Percentiles rank a stretch among this genome's conserved stretches.
Evolutionary conservation across 1,139 yeast genomes (phyloP).

Genomic region (Scheffersomyces segobiensis): DNA sequence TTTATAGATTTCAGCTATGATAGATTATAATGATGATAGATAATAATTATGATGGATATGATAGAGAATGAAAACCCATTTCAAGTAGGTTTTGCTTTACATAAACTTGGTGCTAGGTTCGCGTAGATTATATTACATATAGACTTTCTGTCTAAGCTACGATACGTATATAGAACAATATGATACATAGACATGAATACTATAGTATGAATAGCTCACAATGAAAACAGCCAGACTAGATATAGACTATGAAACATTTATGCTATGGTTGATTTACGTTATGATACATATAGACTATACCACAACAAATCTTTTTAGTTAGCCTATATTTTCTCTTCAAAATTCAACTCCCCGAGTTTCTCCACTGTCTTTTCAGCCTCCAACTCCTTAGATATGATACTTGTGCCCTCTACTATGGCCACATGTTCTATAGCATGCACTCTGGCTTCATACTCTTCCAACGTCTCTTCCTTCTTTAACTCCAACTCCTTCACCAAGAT

Average conservation of each 20-base stretch:
- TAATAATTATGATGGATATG: too few species aligned
- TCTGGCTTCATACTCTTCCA: constrained; percentile 77
- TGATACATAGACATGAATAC: too few species aligned
- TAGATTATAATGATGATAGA: too few species aligned
- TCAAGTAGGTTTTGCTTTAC: too few species aligned
- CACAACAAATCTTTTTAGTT: background rate
- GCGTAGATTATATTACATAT: too few species aligned
- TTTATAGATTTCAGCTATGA: too few species aligned
- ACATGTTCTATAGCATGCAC: constrained; percentile 85
- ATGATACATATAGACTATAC: background rate
- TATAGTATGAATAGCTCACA: too few species aligned
- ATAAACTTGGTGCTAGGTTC: too few species aligned
- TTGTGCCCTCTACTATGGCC: constrained; percentile 92
- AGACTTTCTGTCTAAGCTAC: too few species aligned
- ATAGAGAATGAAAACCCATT: too few species aligned
- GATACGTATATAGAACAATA: too few species aligned
- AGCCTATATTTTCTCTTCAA: background rate
- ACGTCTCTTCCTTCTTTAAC: constrained; percentile 66
- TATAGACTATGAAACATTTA: background rate
- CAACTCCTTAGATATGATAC: constrained; percentile 52
- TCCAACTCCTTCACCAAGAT: constrained; percentile 76
- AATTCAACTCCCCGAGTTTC: background rate
- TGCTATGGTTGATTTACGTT: background rate
- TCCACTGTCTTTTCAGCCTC: constrained; percentile 1
- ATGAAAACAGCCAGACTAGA: too few species aligned